Conservation (phyloP, 108 stramenopile genomes). For the Halocafeteria seosinensis region DNA sequence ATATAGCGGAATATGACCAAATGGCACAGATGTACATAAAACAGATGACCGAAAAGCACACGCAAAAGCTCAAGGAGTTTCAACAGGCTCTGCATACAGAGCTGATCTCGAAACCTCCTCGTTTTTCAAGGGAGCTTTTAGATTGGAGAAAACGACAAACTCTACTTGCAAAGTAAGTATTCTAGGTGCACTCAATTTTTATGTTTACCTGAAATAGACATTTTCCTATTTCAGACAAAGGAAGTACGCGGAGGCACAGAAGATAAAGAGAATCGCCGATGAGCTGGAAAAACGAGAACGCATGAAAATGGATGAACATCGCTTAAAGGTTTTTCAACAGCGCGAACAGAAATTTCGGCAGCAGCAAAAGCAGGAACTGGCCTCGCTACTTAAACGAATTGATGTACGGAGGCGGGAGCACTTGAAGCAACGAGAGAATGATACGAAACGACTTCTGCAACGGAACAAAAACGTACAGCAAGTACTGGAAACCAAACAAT, state of each 20-base stretch:
- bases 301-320: slow-evolving; percentile 21
- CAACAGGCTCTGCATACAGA: slow-evolving; percentile 36
- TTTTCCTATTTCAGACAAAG: too few relatives aligned
- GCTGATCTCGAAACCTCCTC: slow-evolving; percentile 33
- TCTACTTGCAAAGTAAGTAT: slow-evolving; percentile 37
- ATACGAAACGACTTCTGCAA: slow-evolving; percentile 52
- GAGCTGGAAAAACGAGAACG: slow-evolving; percentile 40
- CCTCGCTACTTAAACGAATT: slow-evolving; percentile 40
- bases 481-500: slow-evolving; percentile 46
- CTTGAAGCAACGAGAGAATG: slow-evolving; percentile 39
- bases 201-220: too few relatives aligned
- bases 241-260: slow-evolving; percentile 44
- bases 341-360: slow-evolving; percentile 35
- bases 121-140: slow-evolving; percentile 41
- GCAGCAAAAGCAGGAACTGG: slow-evolving; percentile 41
- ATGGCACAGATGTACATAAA: slow-evolving; percentile 51
- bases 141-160: slow-evolving; percentile 46
- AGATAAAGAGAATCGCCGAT: slow-evolving; percentile 43
- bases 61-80: slow-evolving; percentile 27
- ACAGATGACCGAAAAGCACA: slow-evolving; percentile 52
- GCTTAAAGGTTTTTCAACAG: slow-evolving; percentile 24
- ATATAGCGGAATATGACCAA: slow-evolving; percentile 45
- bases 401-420: slow-evolving; percentile 47
- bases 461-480: slow-evolving; percentile 51
- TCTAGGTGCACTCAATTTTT: too few relatives aligned